These are phyloP conservation scores for Cryptococcus deneoformans DNA, from an alignment of 1,284 basidiomycete species.

Conservation along the genomic window DNA sequence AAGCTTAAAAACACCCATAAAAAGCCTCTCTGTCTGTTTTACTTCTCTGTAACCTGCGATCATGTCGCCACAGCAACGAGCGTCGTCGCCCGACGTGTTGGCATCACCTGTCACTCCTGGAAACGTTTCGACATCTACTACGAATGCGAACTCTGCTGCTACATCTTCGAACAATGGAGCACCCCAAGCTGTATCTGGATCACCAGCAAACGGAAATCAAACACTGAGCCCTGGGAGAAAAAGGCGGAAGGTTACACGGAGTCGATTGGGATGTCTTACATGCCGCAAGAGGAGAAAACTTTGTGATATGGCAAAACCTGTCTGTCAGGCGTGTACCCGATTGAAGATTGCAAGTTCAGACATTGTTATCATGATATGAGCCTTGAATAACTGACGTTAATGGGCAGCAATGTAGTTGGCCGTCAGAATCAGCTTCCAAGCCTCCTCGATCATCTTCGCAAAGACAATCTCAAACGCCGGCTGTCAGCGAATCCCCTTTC, in stretches of 20 bases:
- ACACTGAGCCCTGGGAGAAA: slow-evolving; percentile 13
- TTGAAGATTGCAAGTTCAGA: slow-evolving; percentile 21
- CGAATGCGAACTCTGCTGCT: no score
- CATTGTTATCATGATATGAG: background rate
- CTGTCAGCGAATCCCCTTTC: background rate
- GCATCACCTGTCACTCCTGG: background rate
- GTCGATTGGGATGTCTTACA: slow-evolving; percentile 23
- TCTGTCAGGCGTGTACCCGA: slow-evolving; percentile 23
- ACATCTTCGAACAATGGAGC: no score
- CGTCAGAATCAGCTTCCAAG: slow-evolving; percentile 8
- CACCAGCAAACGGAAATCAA: background rate
- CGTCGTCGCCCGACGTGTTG: background rate
- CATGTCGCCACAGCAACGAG: background rate
- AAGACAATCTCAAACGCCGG: no score
- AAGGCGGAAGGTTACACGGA: slow-evolving; percentile 24
- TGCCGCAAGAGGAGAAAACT: slow-evolving; percentile 28
- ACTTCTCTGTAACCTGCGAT: background rate
- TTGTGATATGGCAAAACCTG: slow-evolving; percentile 27
- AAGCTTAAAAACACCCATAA: no score
- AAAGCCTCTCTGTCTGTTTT: no score
- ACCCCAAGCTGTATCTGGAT: background rate
- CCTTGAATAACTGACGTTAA: background rate
- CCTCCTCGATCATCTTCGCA: background rate
- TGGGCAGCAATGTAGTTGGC: slow-evolving; percentile 27
- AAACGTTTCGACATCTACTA: background rate